Conservation (phyloP, 768 basidiomycete species). For the Trametes meyenii region DNA sequence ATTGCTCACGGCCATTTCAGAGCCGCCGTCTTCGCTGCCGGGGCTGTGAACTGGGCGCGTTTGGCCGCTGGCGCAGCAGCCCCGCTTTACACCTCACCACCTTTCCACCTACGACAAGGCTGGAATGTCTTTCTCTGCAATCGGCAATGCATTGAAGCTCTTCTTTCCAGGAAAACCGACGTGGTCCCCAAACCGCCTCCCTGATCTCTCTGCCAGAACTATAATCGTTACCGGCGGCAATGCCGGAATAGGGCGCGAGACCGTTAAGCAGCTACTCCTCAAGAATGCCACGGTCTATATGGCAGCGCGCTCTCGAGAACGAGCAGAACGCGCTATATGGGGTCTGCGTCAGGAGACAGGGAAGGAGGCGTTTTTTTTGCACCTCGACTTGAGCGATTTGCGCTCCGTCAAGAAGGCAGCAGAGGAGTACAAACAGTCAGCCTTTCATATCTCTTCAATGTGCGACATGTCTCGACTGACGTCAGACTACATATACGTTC, state of each 20-base stretch:
- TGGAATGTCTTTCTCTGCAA: too few species aligned
- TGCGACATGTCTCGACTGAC: background rate
- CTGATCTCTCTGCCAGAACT: slow-evolving; percentile 44
- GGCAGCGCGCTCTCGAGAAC: slow-evolving; percentile 47
- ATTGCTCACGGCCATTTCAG: too few species aligned
- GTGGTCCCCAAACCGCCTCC: slow-evolving; percentile 49
- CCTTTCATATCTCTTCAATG: too few species aligned
- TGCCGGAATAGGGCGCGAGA: background rate
- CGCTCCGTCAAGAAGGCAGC: slow-evolving; percentile 39
- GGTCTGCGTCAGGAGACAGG: slow-evolving; percentile 50
- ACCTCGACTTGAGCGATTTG: slow-evolving; percentile 46
- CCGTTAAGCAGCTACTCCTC: background rate
- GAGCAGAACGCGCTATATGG: slow-evolving; percentile 48
- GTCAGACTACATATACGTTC: background rate
- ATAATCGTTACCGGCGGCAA: background rate
- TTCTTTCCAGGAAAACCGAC: slow-evolving; percentile 27
- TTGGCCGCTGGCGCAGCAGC: too few species aligned
- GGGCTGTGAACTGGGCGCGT: too few species aligned
- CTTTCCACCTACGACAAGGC: too few species aligned
- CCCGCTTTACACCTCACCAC: too few species aligned
- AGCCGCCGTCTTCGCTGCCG: too few species aligned
- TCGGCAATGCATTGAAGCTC: too few species aligned
- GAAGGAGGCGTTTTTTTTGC: slow-evolving; percentile 41
- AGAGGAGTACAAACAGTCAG: slow-evolving; percentile 38
- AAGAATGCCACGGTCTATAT: slow-evolving; percentile 60